These are phyloP conservation scores for Fomes fomentarius DNA, from an alignment of 1,284 basidiomycete genomes.

Conservation along the genomic window DNA sequence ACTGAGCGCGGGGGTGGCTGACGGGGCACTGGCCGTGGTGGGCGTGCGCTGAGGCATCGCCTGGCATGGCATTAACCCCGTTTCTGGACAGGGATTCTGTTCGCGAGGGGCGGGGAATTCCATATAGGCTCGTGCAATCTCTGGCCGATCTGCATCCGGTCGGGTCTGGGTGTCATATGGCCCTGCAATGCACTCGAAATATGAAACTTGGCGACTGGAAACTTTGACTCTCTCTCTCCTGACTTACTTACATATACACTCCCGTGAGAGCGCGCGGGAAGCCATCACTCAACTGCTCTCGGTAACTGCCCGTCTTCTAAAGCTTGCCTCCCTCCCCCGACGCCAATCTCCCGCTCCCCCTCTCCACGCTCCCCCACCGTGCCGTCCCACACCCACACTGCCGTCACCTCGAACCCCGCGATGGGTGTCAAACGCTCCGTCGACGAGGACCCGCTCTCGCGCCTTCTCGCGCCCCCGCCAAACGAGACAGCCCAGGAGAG, in stretches of 20 bases:
- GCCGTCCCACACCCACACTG: not conserved
- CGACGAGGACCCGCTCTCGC: conserved; percentile 54
- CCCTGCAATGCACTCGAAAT: too few relatives aligned
- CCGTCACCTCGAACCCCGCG: not conserved
- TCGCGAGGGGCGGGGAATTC: too few relatives aligned
- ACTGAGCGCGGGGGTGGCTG: too few relatives aligned
- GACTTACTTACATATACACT: too few relatives aligned
- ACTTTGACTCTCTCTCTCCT: too few relatives aligned
- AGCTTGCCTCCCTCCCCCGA: conserved; percentile 6
- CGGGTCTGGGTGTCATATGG: not conserved
- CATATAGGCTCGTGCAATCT: not conserved
- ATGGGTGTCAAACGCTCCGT: conserved; percentile 32
- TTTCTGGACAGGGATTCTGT: too few relatives aligned
- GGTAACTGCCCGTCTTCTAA: conserved; percentile 10
- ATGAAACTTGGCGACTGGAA: too few relatives aligned
- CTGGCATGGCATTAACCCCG: too few relatives aligned
- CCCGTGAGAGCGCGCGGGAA: not conserved
- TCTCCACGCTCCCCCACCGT: not conserved
- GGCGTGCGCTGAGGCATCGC: too few relatives aligned
- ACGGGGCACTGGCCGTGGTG: not conserved
- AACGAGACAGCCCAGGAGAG: conserved; percentile 49
- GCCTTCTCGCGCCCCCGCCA: conserved; percentile 52
- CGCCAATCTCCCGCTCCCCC: conserved; percentile 6
- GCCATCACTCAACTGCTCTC: conserved; percentile 7
- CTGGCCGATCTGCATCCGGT: not conserved